Base-by-base conservation (phyloP, 257 asterid species). In the Solanum chmielewskii region DNA sequence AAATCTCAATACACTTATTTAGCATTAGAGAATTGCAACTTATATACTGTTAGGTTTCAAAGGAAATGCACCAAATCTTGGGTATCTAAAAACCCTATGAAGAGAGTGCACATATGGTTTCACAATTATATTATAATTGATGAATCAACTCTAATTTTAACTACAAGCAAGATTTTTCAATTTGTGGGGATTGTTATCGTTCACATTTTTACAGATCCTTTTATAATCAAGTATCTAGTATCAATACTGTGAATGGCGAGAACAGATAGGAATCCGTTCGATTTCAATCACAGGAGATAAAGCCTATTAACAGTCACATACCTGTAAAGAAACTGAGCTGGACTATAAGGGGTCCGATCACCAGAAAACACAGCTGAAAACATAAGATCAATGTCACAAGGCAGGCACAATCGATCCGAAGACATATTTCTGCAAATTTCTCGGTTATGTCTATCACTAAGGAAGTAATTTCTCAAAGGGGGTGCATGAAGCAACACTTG, bases 401-500 rank as follows among this genome's bases (percentile, higher is more conserved):
- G 98, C 91, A 97, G 85, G 87, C 99, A 97, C 88, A 95, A 78
- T 90, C 41, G 92, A 92, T 64, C 89, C 88, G 70, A 90, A 83
- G 37, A 92, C 92, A 86, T 91, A 91, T 87, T 92, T 93, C 83
- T 94, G 78, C 98, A 94, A 45, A 93, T 91, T 85, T 89, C 93
- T 86, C 96, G 90, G 83, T 97, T 95, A 88, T 97, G 99, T 90
- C 89, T 91, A 91, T 95, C 98, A 85, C 98, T 92, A 88, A 97
- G 83, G 89, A 97, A 97, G 88, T 91, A 97, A 90, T 94, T 94
- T 93, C 98, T 92, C 92, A 97, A 85, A 18, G 98, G 99, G 73
- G 98, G 98, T 37, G 98, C 93, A 73, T 94, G 99, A 74, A 97
- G 93, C 93, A 97, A 90, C 47, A 98, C 98, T 90, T 97, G 98